Evolutionary conservation across 116 monocot species (phyloP).

Genomic region (Phalaenopsis hybrid): DNA sequence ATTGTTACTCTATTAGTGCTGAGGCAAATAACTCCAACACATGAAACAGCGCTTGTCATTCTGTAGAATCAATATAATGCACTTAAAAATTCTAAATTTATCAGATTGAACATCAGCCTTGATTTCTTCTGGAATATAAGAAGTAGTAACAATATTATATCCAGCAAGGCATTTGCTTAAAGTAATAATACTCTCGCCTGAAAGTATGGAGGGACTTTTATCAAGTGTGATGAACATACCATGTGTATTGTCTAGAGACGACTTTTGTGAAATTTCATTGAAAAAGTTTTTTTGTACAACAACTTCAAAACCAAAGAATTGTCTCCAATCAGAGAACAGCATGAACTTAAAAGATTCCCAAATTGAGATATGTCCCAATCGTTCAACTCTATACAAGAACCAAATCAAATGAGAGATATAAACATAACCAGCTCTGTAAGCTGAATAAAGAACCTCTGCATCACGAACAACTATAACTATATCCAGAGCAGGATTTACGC

Average conservation of each 20-base stretch:
- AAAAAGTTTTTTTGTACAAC: too few relatives aligned
- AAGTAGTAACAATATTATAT: slow-evolving; percentile 30
- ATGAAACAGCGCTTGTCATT: slow-evolving; percentile 21
- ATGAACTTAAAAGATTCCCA: too few relatives aligned
- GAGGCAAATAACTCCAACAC: slow-evolving; percentile 38
- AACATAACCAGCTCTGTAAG: slow-evolving; percentile 54
- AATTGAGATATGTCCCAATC: too few relatives aligned
- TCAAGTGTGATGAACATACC: slow-evolving; percentile 40
- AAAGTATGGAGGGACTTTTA: slow-evolving; percentile 15
- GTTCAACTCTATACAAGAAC: slow-evolving; percentile 30
- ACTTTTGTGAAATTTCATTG: slow-evolving; percentile 13
- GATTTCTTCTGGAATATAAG: neutral
- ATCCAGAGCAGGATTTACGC: slow-evolving; percentile 40
- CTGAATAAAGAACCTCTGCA: slow-evolving; percentile 50
- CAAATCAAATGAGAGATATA: slow-evolving; percentile 43
- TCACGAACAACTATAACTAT: slow-evolving; percentile 33
- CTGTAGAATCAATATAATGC: slow-evolving; percentile 29
- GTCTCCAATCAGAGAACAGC: too few relatives aligned
- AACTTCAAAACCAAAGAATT: too few relatives aligned
- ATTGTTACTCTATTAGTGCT: slow-evolving; percentile 19
- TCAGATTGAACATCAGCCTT: slow-evolving; percentile 17
- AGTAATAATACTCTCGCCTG: slow-evolving; percentile 22
- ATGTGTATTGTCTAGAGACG: slow-evolving; percentile 36
- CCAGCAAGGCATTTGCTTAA: slow-evolving; percentile 25
- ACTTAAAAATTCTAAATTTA: slow-evolving; percentile 21